A percentile compares a stretch with the other conserved stretches of the same genome.
These are phyloP conservation scores for Sporothrix humicola DNA, from an alignment of 2,329 filamentous ascomycete species.

Conservation along the genomic window DNA sequence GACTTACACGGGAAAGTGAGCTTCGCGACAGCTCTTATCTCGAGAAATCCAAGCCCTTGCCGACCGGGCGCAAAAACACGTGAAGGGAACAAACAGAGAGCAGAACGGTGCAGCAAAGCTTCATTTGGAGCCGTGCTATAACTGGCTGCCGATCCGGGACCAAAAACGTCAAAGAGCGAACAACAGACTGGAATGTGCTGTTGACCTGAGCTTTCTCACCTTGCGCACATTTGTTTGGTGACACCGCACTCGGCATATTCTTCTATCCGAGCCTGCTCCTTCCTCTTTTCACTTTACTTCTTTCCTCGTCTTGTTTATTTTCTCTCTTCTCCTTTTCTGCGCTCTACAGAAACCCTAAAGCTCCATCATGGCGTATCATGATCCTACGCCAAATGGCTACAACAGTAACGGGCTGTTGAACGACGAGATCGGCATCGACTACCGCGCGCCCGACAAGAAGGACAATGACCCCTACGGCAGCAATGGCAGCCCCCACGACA, in stretches of 20 bases:
- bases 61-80: neutral
- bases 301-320: neutral
- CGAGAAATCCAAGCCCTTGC: neutral
- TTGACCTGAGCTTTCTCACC: neutral
- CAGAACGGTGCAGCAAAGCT: neutral
- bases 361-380: neutral
- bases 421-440: slow-evolving; percentile 28
- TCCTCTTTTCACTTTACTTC: neutral
- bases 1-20: slow-evolving; percentile 9
- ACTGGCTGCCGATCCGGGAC: slow-evolving; percentile 1
- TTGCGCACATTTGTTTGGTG: slow-evolving; percentile 7
- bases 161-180: neutral
- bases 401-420: neutral
- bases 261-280: neutral
- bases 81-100: too few relatives aligned
- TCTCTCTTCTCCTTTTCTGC: neutral
- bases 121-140: neutral
- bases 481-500: slow-evolving; percentile 22
- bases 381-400: slow-evolving; percentile 21
- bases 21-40: slow-evolving; percentile 16
- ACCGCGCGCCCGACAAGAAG: slow-evolving; percentile 29
- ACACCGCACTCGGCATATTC: neutral
- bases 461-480: neutral
- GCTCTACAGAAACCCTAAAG: neutral
- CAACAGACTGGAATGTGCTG: slow-evolving; percentile 1